Evolutionary conservation across 2,329 filamentous ascomycete species (phyloP).

Genomic region (Blastomyces gilchristii): DNA sequence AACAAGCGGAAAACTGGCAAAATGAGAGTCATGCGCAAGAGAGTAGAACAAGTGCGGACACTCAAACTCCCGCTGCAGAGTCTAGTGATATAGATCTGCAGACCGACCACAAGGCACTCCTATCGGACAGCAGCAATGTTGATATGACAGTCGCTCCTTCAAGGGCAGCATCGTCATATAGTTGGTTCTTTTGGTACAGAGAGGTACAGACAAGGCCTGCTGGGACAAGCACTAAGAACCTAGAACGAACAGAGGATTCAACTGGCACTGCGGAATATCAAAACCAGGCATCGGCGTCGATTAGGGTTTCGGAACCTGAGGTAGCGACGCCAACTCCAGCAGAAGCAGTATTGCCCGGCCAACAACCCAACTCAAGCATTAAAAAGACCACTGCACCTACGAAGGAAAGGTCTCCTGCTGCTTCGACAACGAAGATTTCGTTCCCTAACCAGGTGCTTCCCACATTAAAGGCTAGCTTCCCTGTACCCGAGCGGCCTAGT

Average conservation of each 20-base stretch:
- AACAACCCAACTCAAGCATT: slow-evolving; percentile 21
- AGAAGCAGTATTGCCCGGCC: slow-evolving; percentile 6
- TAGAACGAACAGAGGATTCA: background rate
- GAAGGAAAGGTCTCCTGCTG: slow-evolving; percentile 1
- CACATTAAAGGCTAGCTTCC: slow-evolving; percentile 38
- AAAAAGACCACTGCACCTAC: slow-evolving; percentile 19
- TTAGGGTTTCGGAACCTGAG: slow-evolving; percentile 19
- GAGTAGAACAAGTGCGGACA: slow-evolving; percentile 11
- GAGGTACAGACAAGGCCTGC: slow-evolving; percentile 19
- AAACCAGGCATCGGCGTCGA: slow-evolving; percentile 9
- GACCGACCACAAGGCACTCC: slow-evolving; percentile 12
- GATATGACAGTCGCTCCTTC: background rate
- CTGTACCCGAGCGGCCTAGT: slow-evolving; percentile 44
- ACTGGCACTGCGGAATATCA: background rate
- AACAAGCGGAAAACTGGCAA: slow-evolving; percentile 19
- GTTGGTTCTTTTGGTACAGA: slow-evolving; percentile 36
- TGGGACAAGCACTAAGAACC: slow-evolving; percentile 12
- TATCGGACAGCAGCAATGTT: background rate
- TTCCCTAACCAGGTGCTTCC: slow-evolving; percentile 42
- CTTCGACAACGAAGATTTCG: slow-evolving; percentile 15
- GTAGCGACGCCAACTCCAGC: slow-evolving; percentile 17
- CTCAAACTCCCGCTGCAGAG: slow-evolving; percentile 3
- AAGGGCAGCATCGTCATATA: slow-evolving; percentile 24
- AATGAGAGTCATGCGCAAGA: slow-evolving; percentile 15
- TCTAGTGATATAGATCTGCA: slow-evolving; percentile 17